phyloP scores from a whole-genome alignment of 2,329 filamentous ascomycete species.

The Lithohypha guttulata region DNA sequence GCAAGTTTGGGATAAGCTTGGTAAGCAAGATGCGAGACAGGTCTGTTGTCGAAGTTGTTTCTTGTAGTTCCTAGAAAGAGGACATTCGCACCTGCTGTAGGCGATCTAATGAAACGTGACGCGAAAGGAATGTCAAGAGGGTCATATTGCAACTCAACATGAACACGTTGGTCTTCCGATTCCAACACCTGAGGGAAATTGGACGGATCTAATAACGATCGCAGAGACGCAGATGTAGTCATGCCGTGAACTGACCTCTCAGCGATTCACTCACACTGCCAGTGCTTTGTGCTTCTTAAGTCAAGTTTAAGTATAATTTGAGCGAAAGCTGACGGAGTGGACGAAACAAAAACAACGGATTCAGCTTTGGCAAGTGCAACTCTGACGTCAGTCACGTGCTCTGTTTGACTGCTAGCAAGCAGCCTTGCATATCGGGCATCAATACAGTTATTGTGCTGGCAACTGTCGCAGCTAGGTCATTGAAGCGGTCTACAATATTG shows the following conservation, averaged over 20 bases:
- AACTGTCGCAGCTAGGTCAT: neutral
- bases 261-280: too few species aligned
- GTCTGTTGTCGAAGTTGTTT: constrained; percentile 31
- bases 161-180: constrained; percentile 27
- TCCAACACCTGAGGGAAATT: constrained; percentile 31
- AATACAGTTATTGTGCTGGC: neutral
- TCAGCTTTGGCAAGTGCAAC: too few species aligned
- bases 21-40: constrained; percentile 36
- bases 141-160: constrained; percentile 33
- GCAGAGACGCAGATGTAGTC: too few species aligned
- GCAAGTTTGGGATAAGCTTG: constrained; percentile 33
- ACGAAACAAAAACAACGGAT: too few species aligned
- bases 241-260: too few species aligned
- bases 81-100: constrained; percentile 34
- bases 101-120: constrained; percentile 30
- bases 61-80: constrained; percentile 38
- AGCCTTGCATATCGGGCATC: constrained; percentile 2
- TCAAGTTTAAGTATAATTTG: too few species aligned
- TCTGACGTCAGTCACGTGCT: too few species aligned
- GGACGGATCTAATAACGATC: constrained; percentile 28
- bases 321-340: too few species aligned
- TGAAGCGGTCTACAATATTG: constrained; percentile 1
- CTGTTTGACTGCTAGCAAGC: neutral
- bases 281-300: too few species aligned
- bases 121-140: constrained; percentile 28